A percentile compares a stretch with the other conserved stretches of the same genome.
Evolutionary conservation across 2,329 filamentous ascomycete genomes (phyloP).

Genomic region (Tolypocladium cylindrosporum): DNA sequence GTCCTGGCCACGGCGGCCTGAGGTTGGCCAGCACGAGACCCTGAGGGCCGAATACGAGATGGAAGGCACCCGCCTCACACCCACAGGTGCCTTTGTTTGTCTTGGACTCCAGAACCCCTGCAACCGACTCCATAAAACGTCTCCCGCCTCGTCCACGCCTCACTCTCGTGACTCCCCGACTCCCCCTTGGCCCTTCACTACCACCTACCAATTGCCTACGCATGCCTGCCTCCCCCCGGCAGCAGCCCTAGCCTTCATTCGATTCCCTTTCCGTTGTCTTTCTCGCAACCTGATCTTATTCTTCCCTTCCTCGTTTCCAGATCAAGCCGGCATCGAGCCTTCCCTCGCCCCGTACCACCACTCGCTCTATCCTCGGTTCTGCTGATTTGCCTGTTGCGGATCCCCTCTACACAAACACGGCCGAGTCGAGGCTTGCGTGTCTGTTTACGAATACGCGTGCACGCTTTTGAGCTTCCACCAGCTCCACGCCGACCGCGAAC

Average conservation of each 20-base stretch:
- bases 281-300: neutral
- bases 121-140: neutral
- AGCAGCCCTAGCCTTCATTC: neutral
- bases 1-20: neutral
- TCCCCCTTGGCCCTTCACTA: neutral
- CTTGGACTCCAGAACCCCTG: neutral
- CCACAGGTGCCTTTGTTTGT: neutral
- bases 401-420: neutral
- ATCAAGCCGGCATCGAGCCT: neutral
- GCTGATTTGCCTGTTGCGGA: neutral
- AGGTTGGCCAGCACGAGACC: neutral
- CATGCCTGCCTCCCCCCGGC: neutral
- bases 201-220: neutral
- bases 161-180: neutral
- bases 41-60: neutral
- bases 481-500: neutral
- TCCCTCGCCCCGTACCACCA: slow-evolving; percentile 5
- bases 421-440: neutral
- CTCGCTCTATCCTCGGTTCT: neutral
- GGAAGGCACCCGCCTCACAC: neutral
- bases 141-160: neutral
- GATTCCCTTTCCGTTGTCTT: slow-evolving; percentile 1
- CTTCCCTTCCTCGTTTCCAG: neutral
- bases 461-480: neutral
- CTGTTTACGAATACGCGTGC: neutral